Evolutionary conservation across 2,329 filamentous ascomycete species (phyloP), one percentile per base, ranked within the genome.

Genomic region (Dactylellina parvicollis): DNA sequence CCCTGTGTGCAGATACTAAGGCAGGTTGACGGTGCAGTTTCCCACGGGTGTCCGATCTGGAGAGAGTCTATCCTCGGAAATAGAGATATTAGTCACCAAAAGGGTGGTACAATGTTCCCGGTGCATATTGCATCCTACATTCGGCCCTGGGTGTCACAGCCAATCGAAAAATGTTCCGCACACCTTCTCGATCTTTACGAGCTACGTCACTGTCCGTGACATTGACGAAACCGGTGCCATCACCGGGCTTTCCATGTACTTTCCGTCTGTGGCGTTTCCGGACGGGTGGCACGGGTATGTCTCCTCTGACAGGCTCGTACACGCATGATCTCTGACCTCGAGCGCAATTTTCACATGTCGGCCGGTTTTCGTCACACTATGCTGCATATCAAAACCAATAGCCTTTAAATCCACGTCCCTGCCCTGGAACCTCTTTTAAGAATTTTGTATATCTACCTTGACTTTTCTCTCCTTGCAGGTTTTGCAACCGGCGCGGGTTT

Each of bases 401-500:
- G n/a, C n/a, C n/a, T n/a, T n/a, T n/a, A n/a, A n/a, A n/a, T n/a
- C n/a, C n/a, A n/a, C n/a, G n/a, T n/a, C n/a, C n/a, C n/a, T n/a
- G n/a, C n/a, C n/a, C n/a, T n/a, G n/a, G n/a, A n/a, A n/a, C n/a
- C n/a, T n/a, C n/a, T n/a, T n/a, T 32, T 32, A 32, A 32, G 5
- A 32, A 38, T 5, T 26, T 22, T 16, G 4, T 22, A 4, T 20
- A 34, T 3, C 30, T 56, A 56, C 52, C 52, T 56, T 56, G 30
- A 56, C 42, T 9, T 20, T 5, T n/a, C 52, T 2, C 12, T 56
- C 52, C 52, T 56, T 56, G 52, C 52, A 56, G 2, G 14, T 28
- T 22, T 22, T 56, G 52, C 52, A 56, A 3, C 52, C 52, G n/a
- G 52, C 26, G 5, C 52, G 52, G 4, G 32, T 56, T 28, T 56